Conservation (phyloP, 1,139 yeast genomes). For the Debaryomyces subglobosus region DNA sequence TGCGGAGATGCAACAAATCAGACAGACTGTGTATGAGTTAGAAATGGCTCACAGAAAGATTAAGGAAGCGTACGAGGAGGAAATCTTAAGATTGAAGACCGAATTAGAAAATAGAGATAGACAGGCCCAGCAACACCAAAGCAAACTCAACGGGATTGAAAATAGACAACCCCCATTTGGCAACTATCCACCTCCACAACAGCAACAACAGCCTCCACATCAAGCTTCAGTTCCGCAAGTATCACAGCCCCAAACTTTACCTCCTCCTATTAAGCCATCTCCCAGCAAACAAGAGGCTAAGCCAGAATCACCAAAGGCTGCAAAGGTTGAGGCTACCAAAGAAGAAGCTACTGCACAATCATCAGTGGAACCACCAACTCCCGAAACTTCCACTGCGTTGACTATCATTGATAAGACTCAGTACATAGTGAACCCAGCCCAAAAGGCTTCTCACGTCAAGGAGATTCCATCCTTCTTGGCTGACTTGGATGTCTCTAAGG, state of each 20-base stretch:
- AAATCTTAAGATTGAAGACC: slow-evolving; percentile 79
- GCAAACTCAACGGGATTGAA: slow-evolving; percentile 18
- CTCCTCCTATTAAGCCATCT: slow-evolving; percentile 19
- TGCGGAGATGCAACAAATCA: slow-evolving; percentile 90
- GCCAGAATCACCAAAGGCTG: slow-evolving; percentile 15
- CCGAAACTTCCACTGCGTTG: slow-evolving; percentile 39
- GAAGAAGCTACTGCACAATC: slow-evolving; percentile 15
- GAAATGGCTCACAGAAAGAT: slow-evolving; percentile 94
- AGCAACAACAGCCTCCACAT: slow-evolving; percentile 21
- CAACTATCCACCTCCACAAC: slow-evolving; percentile 20
- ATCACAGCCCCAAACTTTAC: slow-evolving; percentile 21
- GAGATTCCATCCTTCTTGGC: slow-evolving; percentile 81
- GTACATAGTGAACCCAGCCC: slow-evolving; percentile 46
- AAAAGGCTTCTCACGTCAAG: slow-evolving; percentile 61
- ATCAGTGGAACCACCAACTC: slow-evolving; percentile 15
- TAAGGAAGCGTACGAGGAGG: slow-evolving; percentile 96
- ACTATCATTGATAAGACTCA: slow-evolving; percentile 46
- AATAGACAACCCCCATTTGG: slow-evolving; percentile 17
- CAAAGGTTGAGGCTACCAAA: slow-evolving; percentile 16
- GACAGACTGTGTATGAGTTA: slow-evolving; percentile 91
- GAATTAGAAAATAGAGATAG: slow-evolving; percentile 79
- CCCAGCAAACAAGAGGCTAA: slow-evolving; percentile 18
- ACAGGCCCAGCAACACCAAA: slow-evolving; percentile 39
- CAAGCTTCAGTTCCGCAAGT: slow-evolving; percentile 11
- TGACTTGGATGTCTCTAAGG: slow-evolving; percentile 78